Base-by-base conservation (phyloP, 2,329 filamentous ascomycete species). In the Monilinia fructicola region DNA sequence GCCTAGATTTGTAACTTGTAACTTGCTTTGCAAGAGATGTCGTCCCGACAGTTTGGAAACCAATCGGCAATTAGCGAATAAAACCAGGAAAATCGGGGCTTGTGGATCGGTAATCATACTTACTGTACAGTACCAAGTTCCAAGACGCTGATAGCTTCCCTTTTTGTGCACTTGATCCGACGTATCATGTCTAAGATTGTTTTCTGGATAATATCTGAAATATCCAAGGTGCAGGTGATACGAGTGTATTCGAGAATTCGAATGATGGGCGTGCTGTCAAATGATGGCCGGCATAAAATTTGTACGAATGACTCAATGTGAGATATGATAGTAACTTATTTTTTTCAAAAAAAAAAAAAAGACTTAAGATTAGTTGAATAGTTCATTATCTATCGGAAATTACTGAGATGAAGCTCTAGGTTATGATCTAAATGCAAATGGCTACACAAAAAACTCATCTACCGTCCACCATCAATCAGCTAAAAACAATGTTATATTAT, bases 11-110 rank as follows among this genome's bases (percentile, higher is more conserved):
- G 26, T 46, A 21, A 59, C 10, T 56, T 7, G 26, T 46, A 21
- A 46, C 16, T 46, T 16, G 21, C 54, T 26, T 44, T 5, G 31
- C 11, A 28, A 42, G 46, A 53, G 46, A 6, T 50, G 10, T 42
- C 16, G 21, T 53, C 35, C 60, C 60, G 60, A 63, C 35, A n/a
- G 35, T 54, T 54, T 54, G 60, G 60, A 54, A 63, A 35, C 60
- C 60, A 63, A 63, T 54, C 60, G 35, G 48, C 28, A 52, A 16
- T 21, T 26, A 2, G 28, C 14, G n/a, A 50, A 50, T 56, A 26
- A 26, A 50, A 26, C 21, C 4, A 38, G 40, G 23, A 52, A 23
- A 38, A 14, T 21, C 28, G 58, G 31, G 21, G 16, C 42, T 38
- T 16, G 31, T 40, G 44, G 58, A 21, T 23, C 31, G 2, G 3